phyloP scores from a whole-genome alignment of 2,329 filamentous ascomycete genomes.

The Escovopsis weberi region DNA sequence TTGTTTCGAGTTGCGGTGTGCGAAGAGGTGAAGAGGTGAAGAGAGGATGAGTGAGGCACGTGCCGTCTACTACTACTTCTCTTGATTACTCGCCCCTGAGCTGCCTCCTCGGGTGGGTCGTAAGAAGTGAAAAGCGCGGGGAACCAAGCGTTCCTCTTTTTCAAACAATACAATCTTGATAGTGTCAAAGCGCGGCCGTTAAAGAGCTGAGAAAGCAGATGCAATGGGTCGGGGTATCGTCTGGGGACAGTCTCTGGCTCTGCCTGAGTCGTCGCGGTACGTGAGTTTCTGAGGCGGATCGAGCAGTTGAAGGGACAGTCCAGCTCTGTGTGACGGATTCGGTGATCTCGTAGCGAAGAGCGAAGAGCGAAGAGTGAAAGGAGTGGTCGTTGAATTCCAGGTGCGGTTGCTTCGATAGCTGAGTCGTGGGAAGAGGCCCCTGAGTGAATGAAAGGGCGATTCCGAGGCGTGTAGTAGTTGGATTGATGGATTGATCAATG shows the following conservation, averaged over 20 bases:
- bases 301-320: not conserved
- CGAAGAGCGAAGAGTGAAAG: not conserved
- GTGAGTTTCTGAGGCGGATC: not conserved
- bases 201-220: not conserved
- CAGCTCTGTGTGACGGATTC: not conserved
- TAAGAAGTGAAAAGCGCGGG: no score
- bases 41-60: no score
- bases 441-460: conserved; percentile 2
- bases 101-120: no score
- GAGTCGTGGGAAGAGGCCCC: not conserved
- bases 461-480: not conserved
- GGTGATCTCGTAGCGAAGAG: not conserved
- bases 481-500: not conserved
- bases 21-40: no score
- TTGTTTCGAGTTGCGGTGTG: no score
- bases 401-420: not conserved
- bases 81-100: no score
- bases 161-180: no score
- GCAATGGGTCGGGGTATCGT: not conserved
- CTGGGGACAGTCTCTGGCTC: conserved; percentile 4
- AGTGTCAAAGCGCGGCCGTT: not conserved
- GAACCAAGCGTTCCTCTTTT: no score
- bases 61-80: no score
- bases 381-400: not conserved
- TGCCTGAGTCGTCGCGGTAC: conserved; percentile 2